A percentile compares a stretch with the other conserved stretches of the same genome.
Evolutionary conservation across 1,139 yeast genomes (phyloP).

Genomic region (Torulaspora globosa): DNA sequence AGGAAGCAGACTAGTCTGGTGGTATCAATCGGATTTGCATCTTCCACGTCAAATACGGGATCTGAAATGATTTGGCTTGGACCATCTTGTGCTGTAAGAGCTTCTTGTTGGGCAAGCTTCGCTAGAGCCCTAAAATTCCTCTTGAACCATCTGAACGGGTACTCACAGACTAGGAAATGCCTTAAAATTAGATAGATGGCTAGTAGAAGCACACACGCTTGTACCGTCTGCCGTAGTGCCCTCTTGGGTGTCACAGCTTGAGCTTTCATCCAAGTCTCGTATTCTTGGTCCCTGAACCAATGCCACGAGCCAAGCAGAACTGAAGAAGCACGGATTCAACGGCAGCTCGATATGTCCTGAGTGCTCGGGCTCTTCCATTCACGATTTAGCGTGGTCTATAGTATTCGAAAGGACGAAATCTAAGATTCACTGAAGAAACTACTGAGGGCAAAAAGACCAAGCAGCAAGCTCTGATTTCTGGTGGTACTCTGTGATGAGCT

Average conservation of each 20-base stretch:
- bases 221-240: neutral
- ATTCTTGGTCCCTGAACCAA: neutral
- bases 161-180: neutral
- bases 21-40: slow-evolving; percentile 24
- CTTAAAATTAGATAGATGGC: slow-evolving; percentile 3
- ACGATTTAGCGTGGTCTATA: neutral
- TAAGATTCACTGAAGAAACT: neutral
- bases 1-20: slow-evolving; percentile 19
- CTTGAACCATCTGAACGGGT: neutral
- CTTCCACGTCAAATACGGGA: slow-evolving; percentile 23
- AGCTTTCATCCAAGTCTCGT: slow-evolving; percentile 2
- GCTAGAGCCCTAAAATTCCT: neutral
- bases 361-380: neutral
- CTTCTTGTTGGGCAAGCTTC: neutral
- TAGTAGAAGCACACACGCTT: slow-evolving; percentile 4
- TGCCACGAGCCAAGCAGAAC: neutral
- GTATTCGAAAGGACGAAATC: neutral
- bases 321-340: neutral
- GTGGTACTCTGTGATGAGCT: slow-evolving; percentile 11
- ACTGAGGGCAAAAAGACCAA: neutral
- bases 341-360: neutral
- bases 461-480: neutral
- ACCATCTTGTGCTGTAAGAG: neutral
- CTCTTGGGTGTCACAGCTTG: neutral
- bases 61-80: slow-evolving; percentile 16